These are phyloP conservation scores for Ophiostoma piceae DNA, from an alignment of 2,329 filamentous ascomycete genomes.

Conservation along the genomic window DNA sequence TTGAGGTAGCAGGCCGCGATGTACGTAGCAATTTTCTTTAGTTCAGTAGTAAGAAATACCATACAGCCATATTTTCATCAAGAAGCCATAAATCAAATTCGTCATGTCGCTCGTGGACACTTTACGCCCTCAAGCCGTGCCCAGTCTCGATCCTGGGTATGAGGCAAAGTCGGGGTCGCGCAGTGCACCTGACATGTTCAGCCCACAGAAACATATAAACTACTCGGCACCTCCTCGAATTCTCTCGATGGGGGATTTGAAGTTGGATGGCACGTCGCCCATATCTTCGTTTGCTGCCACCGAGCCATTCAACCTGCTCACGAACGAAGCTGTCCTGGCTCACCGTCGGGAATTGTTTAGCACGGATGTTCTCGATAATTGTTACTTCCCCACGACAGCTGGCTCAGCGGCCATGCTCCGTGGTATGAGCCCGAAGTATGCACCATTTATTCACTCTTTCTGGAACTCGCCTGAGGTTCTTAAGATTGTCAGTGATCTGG, in stretches of 20 bases:
- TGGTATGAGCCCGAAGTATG: constrained; percentile 9
- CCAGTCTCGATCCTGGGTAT: background rate
- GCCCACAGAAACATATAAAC: background rate
- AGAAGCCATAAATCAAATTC: background rate
- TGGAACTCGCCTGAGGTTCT: constrained; percentile 12
- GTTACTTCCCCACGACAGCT: background rate
- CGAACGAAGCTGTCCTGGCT: background rate
- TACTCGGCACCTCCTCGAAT: background rate
- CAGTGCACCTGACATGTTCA: background rate
- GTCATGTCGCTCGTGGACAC: background rate
- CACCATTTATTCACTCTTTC: background rate
- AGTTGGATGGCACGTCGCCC: background rate
- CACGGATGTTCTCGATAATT: background rate
- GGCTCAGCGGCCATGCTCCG: constrained; percentile 12
- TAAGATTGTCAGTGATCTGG: background rate
- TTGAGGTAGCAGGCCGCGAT: background rate
- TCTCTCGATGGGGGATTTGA: background rate
- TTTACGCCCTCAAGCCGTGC: background rate
- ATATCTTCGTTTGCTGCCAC: constrained; percentile 13
- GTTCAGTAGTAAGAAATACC: background rate
- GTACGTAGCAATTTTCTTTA: background rate
- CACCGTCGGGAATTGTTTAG: background rate
- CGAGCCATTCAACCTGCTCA: background rate
- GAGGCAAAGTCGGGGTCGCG: background rate
- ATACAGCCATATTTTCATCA: background rate